Base-by-base conservation (phyloP, 2,329 filamentous ascomycete genomes). In the Tolypocladium nubicola region DNA sequence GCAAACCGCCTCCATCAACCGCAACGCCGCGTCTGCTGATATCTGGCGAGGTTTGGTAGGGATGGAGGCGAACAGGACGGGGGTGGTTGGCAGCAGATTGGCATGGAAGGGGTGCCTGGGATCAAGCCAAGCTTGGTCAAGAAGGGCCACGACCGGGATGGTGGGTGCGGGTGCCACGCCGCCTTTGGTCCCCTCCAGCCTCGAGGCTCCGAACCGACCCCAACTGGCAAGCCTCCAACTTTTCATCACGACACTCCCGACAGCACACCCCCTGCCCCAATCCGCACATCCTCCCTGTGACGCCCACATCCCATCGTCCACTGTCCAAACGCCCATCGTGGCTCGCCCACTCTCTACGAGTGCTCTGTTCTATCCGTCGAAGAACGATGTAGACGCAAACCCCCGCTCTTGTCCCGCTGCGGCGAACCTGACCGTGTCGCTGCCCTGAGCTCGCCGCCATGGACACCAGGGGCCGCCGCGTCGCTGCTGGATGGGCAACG, bases 201-300 rank as follows among this genome's bases (percentile, higher is more conserved):
- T 39, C 49, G 19, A 52, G 11, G 11, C 13, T 50, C 49, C 43
- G 53, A 38, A 23, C n/a, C 57, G 35, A 59, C 57, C 49, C 57
- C 57, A 58, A 56, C 49, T 52, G 52, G 30, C 39, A 55, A 52
- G 41, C 58, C 56, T 58, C 55, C 56, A 59, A 56, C 39, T 56
- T 52, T 56, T 55, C 57, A 56, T 61, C 54, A 39, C 53, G n/a
- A 39, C 56, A 57, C 59, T 33, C 55, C 53, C 23, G 52, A 26
- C 37, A 39, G 16, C 43, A 13, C 56, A 40, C 53, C 19, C 30
- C 21, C 13, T 38, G 41, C 41, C 26, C 10, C 47, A 38, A 21
- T 26, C 35, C 47, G 55, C 47, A 41, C 55, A 41, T 49, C 23
- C 23, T 21, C 10, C 10, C 26, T 52, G 11, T 30, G 43, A 33